Evolutionary conservation across 306 rosid species (phyloP).

Genomic region (Glycine latifolia): DNA sequence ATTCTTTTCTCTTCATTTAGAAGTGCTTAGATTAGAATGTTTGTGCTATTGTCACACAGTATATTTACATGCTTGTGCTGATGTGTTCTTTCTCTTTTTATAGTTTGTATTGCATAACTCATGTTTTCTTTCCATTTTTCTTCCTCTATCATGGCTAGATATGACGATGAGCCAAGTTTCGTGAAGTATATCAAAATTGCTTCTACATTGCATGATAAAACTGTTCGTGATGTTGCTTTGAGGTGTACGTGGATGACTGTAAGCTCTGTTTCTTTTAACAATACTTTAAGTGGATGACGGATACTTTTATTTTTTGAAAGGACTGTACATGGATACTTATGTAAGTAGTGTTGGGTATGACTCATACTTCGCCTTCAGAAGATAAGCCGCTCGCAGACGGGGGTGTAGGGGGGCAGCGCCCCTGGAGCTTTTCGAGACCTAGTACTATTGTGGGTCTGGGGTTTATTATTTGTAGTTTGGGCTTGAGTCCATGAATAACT

Average conservation of each 20-base stretch:
- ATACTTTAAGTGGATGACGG: background rate
- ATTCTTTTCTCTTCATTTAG: no score
- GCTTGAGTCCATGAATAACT: no score
- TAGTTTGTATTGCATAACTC: slow-evolving; percentile 18
- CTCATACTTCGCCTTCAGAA: no score
- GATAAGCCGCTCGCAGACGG: no score
- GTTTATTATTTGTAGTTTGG: no score
- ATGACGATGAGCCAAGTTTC: slow-evolving; percentile 79
- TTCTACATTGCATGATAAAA: slow-evolving; percentile 80
- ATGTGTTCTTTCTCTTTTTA: slow-evolving; percentile 19
- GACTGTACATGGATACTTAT: no score
- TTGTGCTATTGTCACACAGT: no score
- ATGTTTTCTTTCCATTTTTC: slow-evolving; percentile 14
- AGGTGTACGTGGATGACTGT: slow-evolving; percentile 97
- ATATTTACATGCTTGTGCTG: slow-evolving; percentile 18
- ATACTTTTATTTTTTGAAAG: background rate
- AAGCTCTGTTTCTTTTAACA: slow-evolving; percentile 50
- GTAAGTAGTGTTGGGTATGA: no score
- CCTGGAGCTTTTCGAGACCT: no score
- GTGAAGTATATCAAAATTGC: slow-evolving; percentile 91
- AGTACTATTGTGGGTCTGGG: no score
- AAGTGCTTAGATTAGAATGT: no score
- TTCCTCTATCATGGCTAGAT: slow-evolving; percentile 53
- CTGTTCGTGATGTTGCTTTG: slow-evolving; percentile 96
- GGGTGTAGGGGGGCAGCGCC: no score